Evolutionary conservation across 768 basidiomycete genomes (phyloP), one percentile per base, ranked within the genome.

Genomic region (Rhodotorula babjevae): DNA sequence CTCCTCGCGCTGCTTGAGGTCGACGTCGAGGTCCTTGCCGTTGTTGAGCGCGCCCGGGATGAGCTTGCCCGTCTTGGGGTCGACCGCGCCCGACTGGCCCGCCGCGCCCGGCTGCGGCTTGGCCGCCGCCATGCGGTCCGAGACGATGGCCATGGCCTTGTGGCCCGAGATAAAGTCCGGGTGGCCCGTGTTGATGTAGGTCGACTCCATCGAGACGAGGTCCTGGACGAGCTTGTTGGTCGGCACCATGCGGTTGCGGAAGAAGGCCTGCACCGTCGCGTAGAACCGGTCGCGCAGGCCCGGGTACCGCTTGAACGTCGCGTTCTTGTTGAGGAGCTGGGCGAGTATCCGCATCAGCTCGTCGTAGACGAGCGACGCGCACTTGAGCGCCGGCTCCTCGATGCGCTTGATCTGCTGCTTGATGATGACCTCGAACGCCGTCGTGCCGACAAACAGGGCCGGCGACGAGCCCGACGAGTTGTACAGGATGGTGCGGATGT

Each of bases 401-500:
- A 99, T 83, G 55, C 96, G 87, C 82, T 93, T 90, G 82, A 99
- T 99, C 82, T 99, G 96, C 80, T 98, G 92, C 84, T 98, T 99
- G 77, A 98, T 92, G 77, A 99, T 98, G 71, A 94, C 92, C 79
- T 99, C 96, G 78, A 99, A 99, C 14, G 95, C 96, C 69, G 91
- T 88, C 0, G 96, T 95, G 29, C 95, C 93, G 62, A 99, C 94
- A 80, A 99, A 98, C 11, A 99, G 85, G 0, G 94, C 88, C 31
- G 96, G 96, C 1, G 93, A 95, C 12, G 93, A 96, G 80, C 96
- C 96, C 46, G 95, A 95, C 66, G 96, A 97, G 83, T 99, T 99
- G 84, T 99, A 99, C 67, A 98, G 81, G 77, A 97, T 89, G 2
- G 88, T 93, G 65, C 96, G 86, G 80, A 99, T 97, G 82, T 99